Percentiles rank a stretch among this genome's conserved stretches.
Evolutionary conservation across 2,329 filamentous ascomycete genomes (phyloP).

Genomic region (Geoglossum cookeanum): DNA sequence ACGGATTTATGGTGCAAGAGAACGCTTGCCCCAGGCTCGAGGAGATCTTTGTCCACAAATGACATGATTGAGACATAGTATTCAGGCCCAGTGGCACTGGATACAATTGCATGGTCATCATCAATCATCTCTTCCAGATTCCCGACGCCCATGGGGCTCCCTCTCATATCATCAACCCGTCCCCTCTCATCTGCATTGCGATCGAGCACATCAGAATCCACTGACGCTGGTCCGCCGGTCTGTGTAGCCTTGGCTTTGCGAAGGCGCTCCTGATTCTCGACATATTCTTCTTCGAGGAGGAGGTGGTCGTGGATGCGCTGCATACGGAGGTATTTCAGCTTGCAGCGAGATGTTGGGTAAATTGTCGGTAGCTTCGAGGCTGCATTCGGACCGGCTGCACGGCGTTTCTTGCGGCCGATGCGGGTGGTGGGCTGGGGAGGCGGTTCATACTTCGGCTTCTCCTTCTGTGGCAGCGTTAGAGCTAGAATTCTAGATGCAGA

Average conservation of each 20-base stretch:
- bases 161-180: slow-evolving; percentile 94
- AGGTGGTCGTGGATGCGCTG: slow-evolving; percentile 96
- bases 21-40: slow-evolving; percentile 91
- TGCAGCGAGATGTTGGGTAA: slow-evolving; percentile 92
- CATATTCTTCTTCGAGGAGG: slow-evolving; percentile 91
- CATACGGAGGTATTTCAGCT: slow-evolving; percentile 91
- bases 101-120: slow-evolving; percentile 96
- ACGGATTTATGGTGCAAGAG: slow-evolving; percentile 94
- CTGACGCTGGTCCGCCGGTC: slow-evolving; percentile 37
- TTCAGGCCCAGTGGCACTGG: slow-evolving; percentile 88
- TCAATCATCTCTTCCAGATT: slow-evolving; percentile 98
- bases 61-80: slow-evolving; percentile 99
- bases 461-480: slow-evolving; percentile 48
- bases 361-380: slow-evolving; percentile 88
- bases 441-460: slow-evolving; percentile 99
- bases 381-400: slow-evolving; percentile 77
- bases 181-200: slow-evolving; percentile 86
- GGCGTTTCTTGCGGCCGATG: slow-evolving; percentile 97
- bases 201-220: slow-evolving; percentile 60
- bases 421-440: slow-evolving; percentile 92
- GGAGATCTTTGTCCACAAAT: slow-evolving; percentile 94
- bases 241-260: slow-evolving; percentile 79
- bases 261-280: slow-evolving; percentile 94
- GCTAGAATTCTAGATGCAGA: background rate
- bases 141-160: slow-evolving; percentile 95